Evolutionary conservation across 305 asterid species (phyloP).

Genomic region (Ilex paraguariensis): DNA sequence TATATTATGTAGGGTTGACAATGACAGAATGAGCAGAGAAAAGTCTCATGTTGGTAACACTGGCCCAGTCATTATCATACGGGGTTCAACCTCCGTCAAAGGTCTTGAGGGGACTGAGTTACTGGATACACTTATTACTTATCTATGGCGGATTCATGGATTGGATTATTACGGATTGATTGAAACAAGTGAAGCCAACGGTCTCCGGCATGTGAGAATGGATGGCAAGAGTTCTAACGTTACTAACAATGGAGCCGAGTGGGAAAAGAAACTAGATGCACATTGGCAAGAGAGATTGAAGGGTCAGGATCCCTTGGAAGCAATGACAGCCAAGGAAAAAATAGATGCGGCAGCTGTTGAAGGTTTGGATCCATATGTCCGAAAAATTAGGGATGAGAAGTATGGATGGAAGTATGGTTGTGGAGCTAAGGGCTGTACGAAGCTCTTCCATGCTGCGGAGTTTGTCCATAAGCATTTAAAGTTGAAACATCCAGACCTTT

Average conservation of each 20-base stretch:
- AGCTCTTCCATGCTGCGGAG: slow-evolving; percentile 97
- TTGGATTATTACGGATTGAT: slow-evolving; percentile 85
- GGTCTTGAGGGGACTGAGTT: slow-evolving; percentile 97
- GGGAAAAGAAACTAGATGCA: slow-evolving; percentile 81
- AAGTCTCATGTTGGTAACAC: slow-evolving; percentile 84
- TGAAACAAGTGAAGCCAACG: slow-evolving; percentile 88
- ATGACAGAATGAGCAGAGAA: slow-evolving; percentile 75
- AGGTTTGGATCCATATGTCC: slow-evolving; percentile 85
- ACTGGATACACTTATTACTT: slow-evolving; percentile 86
- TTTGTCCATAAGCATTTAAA: slow-evolving; percentile 92
- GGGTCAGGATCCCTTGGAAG: slow-evolving; percentile 85
- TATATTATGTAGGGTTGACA: slow-evolving; percentile 67
- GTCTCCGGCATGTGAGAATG: slow-evolving; percentile 73
- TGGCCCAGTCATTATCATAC: slow-evolving; percentile 83
- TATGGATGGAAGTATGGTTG: slow-evolving; percentile 99
- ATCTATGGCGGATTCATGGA: slow-evolving; percentile 99
- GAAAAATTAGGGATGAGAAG: slow-evolving; percentile 98
- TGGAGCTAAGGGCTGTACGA: slow-evolving; percentile 99
- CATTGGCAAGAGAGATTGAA: slow-evolving; percentile 92
- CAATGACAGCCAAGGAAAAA: slow-evolving; percentile 92
- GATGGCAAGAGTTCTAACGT: slow-evolving; percentile 55
- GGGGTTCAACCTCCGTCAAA: slow-evolving; percentile 70
- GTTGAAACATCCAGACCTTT: slow-evolving; percentile 88
- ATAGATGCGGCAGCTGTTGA: slow-evolving; percentile 84
- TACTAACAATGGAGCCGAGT: slow-evolving; percentile 55